Evolutionary conservation across 306 rosid species (phyloP).

Genomic region (Quercus robur): DNA sequence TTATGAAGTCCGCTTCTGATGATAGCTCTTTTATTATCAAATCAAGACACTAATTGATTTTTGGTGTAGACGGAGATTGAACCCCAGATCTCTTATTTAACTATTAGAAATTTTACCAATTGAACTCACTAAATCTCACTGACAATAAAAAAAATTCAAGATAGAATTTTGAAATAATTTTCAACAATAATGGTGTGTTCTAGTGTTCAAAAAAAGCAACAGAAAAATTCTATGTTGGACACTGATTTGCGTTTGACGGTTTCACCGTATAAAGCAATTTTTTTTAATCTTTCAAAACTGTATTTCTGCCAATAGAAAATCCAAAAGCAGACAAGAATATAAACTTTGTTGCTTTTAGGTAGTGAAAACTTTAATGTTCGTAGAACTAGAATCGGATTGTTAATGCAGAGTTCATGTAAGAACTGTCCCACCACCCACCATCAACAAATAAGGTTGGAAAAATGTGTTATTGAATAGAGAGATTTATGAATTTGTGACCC

Average conservation of each 20-base stretch:
- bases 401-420: not conserved
- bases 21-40: too few relatives aligned
- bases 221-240: too few relatives aligned
- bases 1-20: accelerated
- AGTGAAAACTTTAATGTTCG: not conserved
- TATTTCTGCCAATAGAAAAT: not conserved
- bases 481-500: not conserved
- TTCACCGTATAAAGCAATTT: not conserved
- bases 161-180: too few relatives aligned
- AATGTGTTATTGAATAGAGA: slow-evolving; percentile 11
- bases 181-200: too few relatives aligned
- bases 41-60: too few relatives aligned
- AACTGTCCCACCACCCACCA: slow-evolving; percentile 19
- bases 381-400: not conserved
- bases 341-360: not conserved
- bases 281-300: not conserved
- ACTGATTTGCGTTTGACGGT: too few relatives aligned
- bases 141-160: too few relatives aligned
- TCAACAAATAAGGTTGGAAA: slow-evolving; percentile 12
- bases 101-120: too few relatives aligned
- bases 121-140: too few relatives aligned
- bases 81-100: accelerated
- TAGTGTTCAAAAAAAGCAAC: too few relatives aligned
- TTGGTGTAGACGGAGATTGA: accelerated
- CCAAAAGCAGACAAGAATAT: not conserved